phyloP scores from a whole-genome alignment of 2,329 filamentous ascomycete species.

The Pseudocercospora ulei region DNA sequence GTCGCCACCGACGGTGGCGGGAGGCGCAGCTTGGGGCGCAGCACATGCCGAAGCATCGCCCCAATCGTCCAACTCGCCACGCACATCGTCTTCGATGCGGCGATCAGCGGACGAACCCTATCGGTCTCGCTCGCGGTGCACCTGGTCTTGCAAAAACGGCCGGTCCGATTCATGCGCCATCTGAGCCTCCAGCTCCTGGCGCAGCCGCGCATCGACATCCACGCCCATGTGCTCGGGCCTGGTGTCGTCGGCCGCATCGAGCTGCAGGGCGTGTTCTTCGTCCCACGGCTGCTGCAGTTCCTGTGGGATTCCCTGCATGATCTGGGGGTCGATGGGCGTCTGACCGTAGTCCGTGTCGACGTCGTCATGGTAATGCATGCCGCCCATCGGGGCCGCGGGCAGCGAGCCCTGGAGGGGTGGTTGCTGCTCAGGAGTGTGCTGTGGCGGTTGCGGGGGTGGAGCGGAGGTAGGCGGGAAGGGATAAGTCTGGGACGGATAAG shows the following conservation, averaged over 20 bases:
- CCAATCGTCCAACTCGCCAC: neutral
- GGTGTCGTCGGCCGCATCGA: slow-evolving; percentile 3
- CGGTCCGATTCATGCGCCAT: slow-evolving; percentile 5
- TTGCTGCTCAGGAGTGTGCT: neutral
- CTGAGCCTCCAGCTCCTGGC: slow-evolving; percentile 12
- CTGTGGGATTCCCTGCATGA: slow-evolving; percentile 39
- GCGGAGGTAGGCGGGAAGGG: neutral
- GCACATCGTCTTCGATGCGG: neutral
- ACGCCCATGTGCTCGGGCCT: slow-evolving; percentile 3
- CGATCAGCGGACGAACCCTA: slow-evolving; percentile 6
- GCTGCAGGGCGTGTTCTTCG: slow-evolving; percentile 4
- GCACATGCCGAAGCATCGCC: too few relatives aligned
- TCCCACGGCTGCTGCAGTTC: slow-evolving; percentile 1
- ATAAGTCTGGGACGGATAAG: neutral
- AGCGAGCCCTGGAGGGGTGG: neutral
- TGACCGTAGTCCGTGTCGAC: slow-evolving; percentile 38
- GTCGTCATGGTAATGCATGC: slow-evolving; percentile 30
- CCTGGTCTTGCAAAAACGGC: neutral
- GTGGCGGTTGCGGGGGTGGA: slow-evolving; percentile 6
- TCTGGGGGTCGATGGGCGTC: slow-evolving; percentile 53
- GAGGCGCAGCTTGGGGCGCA: too few relatives aligned
- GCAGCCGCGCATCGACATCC: slow-evolving; percentile 9
- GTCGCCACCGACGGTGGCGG: too few relatives aligned
- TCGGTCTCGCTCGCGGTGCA: slow-evolving; percentile 6
- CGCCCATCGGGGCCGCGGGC: slow-evolving; percentile 29